Evolutionary conservation across 345 rosid species (phyloP).

Genomic region (Citrus trifoliata): DNA sequence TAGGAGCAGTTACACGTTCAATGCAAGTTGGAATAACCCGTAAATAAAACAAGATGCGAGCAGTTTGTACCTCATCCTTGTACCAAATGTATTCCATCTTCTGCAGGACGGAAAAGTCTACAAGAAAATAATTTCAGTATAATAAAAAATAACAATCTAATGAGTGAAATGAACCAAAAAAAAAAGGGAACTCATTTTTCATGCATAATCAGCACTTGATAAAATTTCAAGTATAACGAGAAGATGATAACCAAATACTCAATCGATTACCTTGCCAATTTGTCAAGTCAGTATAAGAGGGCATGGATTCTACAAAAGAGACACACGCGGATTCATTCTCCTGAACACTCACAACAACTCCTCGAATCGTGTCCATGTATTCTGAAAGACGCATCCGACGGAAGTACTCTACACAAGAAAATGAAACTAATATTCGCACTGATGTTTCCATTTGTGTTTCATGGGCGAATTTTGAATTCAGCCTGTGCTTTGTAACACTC

Average conservation of each 20-base stretch:
- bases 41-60: conserved; percentile 81
- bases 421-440: conserved; percentile 62
- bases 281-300: conserved; percentile 65
- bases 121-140: conserved; percentile 12
- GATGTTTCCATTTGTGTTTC: conserved; percentile 66
- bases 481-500: conserved; percentile 67
- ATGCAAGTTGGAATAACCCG: conserved; percentile 87
- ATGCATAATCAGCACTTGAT: not conserved
- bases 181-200: not conserved
- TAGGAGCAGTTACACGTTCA: conserved; percentile 53
- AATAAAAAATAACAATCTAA: conserved; percentile 10
- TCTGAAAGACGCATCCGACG: conserved; percentile 82
- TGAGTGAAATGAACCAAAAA: conserved; percentile 8
- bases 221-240: not conserved
- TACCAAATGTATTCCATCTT: conserved; percentile 65
- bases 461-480: conserved; percentile 41
- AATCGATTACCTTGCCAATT: conserved; percentile 54
- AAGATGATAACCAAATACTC: not conserved
- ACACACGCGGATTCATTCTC: conserved; percentile 64
- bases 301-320: conserved; percentile 76
- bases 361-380: conserved; percentile 80
- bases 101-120: conserved; percentile 36
- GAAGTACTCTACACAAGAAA: conserved; percentile 85
- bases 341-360: conserved; percentile 70
- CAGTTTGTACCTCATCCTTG: conserved; percentile 89